Percentiles rank a stretch among this genome's conserved stretches.
phyloP scores from a whole-genome alignment of 768 basidiomycete genomes.

The Russula griseocarnosa region DNA sequence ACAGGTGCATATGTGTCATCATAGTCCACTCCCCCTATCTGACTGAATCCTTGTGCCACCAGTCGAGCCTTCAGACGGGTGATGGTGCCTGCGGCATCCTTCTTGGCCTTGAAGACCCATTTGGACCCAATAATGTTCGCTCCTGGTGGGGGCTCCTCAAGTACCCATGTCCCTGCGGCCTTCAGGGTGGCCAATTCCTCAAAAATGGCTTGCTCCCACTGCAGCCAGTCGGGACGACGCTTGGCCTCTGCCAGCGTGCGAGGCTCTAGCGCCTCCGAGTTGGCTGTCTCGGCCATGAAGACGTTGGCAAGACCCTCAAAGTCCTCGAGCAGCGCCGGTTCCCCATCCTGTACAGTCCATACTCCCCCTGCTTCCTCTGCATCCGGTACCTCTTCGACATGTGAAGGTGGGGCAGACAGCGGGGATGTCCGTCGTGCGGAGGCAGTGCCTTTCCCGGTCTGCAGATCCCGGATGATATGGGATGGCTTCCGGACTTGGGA shows the following conservation, averaged over 20 bases:
- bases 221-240: background rate
- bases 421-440: no score
- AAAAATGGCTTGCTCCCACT: conserved; percentile 63
- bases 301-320: background rate
- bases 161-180: background rate
- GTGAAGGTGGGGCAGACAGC: no score
- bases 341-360: background rate
- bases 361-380: background rate
- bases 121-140: conserved; percentile 46
- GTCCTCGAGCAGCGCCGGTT: background rate
- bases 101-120: conserved; percentile 37
- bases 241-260: background rate
- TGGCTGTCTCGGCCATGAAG: background rate
- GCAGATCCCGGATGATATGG: no score
- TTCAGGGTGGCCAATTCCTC: conserved; percentile 45
- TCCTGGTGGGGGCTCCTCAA: conserved; percentile 25
- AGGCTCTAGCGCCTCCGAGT: background rate
- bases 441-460: no score
- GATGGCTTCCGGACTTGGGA: no score
- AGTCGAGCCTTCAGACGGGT: conserved; percentile 36
- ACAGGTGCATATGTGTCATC: conserved; percentile 6
- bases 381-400: background rate
- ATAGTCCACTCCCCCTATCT: conserved; percentile 24
- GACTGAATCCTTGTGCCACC: conserved; percentile 38
- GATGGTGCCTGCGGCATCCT: conserved; percentile 31